Evolutionary conservation across 2,329 filamentous ascomycete genomes (phyloP), one percentile per base, ranked within the genome.

Genomic region (Stemphylium beticola): DNA sequence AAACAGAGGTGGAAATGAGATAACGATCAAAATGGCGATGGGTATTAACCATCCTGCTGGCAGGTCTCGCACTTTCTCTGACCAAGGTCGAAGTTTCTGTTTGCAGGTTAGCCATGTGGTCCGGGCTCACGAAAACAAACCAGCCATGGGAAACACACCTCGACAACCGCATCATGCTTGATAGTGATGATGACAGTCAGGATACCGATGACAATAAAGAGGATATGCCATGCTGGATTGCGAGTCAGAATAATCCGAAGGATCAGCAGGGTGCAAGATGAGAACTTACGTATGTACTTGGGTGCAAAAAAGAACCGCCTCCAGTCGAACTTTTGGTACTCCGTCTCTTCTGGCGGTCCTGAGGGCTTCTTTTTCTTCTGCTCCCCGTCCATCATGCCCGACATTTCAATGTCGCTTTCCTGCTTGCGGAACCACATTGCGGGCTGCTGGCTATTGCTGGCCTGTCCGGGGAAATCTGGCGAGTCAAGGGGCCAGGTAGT

Each of bases 31-130:
- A 17, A 74, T 74, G 7, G 49, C 68, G 32, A 74, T 63, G 14
- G 72, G 72, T 18, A 74, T 74, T 14, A 74, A 59, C 67, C 68
- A 74, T 22, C 72, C 72, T 24, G 69, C 70, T 41, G 72, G 72
- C 12, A 74, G 58, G 38, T 73, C 69, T 50, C 68, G 68, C 22
- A 74, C 66, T 36, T 69, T 67, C 49, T 71, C 69, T 29, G 72
- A 71, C 52, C 69, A 74, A 12, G 72, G 72, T 15, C 68, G 71
- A 34, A 74, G 57, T 64, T 65, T 65, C 68, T 74, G 44, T 24
- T 12, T 24, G 24, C 29, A 18, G 1, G 48, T 71, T 40, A 69
- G 58, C 32, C 36, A 15, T 32, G 29, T 29, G 20, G 11, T 32
- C 8, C 14, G 31, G 9, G 39, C 26, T 24, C 18, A 22, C 31